Conservation (phyloP, 2,329 filamentous ascomycete species). For the Paraconiothyrium brasiliense region DNA sequence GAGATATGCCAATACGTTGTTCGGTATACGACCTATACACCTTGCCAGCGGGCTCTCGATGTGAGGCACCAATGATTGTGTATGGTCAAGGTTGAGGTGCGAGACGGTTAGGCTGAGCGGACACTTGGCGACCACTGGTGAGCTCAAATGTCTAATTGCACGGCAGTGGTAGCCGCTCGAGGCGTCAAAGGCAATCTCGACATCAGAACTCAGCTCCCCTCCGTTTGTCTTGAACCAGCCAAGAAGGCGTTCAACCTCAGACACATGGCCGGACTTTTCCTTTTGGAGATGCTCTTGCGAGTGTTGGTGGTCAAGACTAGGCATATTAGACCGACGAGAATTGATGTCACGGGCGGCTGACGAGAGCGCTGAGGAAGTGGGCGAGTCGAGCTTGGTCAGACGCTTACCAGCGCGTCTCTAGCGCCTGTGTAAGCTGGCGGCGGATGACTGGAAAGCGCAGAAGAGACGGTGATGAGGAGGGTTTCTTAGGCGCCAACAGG, state of each 20-base stretch:
- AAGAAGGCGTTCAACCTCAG: constrained; percentile 29
- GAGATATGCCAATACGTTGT: constrained; percentile 47
- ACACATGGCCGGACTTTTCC: neutral
- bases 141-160: constrained; percentile 31
- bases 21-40: constrained; percentile 38
- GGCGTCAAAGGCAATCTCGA: constrained; percentile 38
- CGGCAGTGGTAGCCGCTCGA: constrained; percentile 44
- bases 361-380: constrained; percentile 25
- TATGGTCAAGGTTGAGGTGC: constrained; percentile 45
- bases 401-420: neutral
- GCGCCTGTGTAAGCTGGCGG: constrained; percentile 8
- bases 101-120: constrained; percentile 48
- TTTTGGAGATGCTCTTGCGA: neutral
- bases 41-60: constrained; percentile 36
- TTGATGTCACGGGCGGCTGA: constrained; percentile 21
- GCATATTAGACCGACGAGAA: constrained; percentile 17
- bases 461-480: constrained; percentile 12
- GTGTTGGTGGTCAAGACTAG: constrained; percentile 4
- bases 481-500: neutral
- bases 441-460: neutral
- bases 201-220: constrained; percentile 42
- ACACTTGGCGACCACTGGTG: constrained; percentile 39
- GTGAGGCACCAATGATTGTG: constrained; percentile 34
- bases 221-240: constrained; percentile 44
- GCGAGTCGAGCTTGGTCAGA: constrained; percentile 5